phyloP scores from a whole-genome alignment of 2,329 filamentous ascomycete genomes.

The Kalmusia sp. region DNA sequence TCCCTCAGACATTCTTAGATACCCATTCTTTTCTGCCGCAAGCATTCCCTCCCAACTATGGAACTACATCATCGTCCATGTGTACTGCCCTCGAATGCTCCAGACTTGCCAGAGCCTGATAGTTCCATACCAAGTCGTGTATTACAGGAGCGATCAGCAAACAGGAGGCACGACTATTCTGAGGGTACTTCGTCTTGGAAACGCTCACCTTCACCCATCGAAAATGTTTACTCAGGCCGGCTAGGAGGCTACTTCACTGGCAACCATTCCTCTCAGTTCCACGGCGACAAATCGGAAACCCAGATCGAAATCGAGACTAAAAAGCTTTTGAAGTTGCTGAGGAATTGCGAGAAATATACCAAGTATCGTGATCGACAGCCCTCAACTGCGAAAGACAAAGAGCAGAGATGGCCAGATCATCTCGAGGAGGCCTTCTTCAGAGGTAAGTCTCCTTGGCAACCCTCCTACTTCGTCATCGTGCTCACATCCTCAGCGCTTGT shows the following conservation, averaged over 20 bases:
- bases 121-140: conserved; percentile 37
- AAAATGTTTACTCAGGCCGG: conserved; percentile 30
- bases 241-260: conserved; percentile 34
- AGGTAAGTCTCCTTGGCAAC: conserved; percentile 47
- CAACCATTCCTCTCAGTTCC: conserved; percentile 31
- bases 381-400: conserved; percentile 30
- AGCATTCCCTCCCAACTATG: conserved; percentile 41
- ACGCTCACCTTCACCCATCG: conserved; percentile 34
- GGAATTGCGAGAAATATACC: conserved; percentile 50
- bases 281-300: conserved; percentile 33
- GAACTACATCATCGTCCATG: conserved; percentile 45
- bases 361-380: conserved; percentile 55
- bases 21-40: conserved; percentile 35
- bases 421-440: conserved; percentile 57
- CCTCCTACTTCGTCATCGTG: background rate
- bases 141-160: conserved; percentile 52
- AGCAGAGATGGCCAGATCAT: conserved; percentile 56
- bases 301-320: conserved; percentile 37
- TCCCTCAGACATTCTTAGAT: conserved; percentile 52
- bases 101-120: conserved; percentile 41
- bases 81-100: conserved; percentile 53
- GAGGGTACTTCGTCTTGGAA: conserved; percentile 35
- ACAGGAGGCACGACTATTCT: conserved; percentile 44
- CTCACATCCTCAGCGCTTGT: conserved; percentile 42
- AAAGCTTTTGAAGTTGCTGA: conserved; percentile 36